Base-by-base conservation (phyloP, 768 basidiomycete genomes). In the Harrya chromipes region DNA sequence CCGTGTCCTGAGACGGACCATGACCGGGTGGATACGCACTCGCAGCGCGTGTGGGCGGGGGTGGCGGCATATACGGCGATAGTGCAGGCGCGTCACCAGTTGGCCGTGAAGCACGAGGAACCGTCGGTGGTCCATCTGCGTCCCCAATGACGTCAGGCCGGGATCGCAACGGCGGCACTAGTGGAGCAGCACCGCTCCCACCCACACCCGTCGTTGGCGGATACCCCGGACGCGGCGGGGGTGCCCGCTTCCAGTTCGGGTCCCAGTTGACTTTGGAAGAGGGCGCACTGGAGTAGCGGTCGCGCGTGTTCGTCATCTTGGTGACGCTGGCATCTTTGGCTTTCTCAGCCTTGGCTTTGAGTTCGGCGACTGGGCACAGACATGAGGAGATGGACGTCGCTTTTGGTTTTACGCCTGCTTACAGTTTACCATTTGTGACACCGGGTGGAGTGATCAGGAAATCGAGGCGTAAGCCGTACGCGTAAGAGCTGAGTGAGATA, bases 261-360 rank as follows among this genome's bases (percentile, higher is more conserved):
- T 85, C 78, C 82, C 83, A 86, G 54, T 77, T 83, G 8, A 81
- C 79, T 48, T 81, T 80, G 49, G 77, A 78, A 60, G 84, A 65
- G 4, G 84, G 76, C 6, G 74, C 68, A 56, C 84, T 85, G n/a
- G 41, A 38, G 57, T 75, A 75, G 20, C 75, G 73, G 67, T 86
- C 84, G 56, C 74, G 75, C 19, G 82, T 79, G 65, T 74, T 73
- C 52, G 77, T 72, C 45, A 81, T 45, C 60, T 76, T 82, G 50
- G 72, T 70, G 14, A 80, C 73, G 16, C 78, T 68, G 2, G 74
- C 73, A 61, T 81, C 79, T 49, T 83, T 83, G n/a, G 74, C 82
- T 49, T 79, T 82, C 19, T 67, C 64, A 10, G 87, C 86, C 56
- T 80, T 82, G 35, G 78, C 78, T 63, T 84, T 85, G 43, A 87